A percentile compares a stretch with the other conserved stretches of the same genome.
phyloP scores from a whole-genome alignment of 371 early-diverging fungal genomes.

The Sporodiniella umbellata region DNA sequence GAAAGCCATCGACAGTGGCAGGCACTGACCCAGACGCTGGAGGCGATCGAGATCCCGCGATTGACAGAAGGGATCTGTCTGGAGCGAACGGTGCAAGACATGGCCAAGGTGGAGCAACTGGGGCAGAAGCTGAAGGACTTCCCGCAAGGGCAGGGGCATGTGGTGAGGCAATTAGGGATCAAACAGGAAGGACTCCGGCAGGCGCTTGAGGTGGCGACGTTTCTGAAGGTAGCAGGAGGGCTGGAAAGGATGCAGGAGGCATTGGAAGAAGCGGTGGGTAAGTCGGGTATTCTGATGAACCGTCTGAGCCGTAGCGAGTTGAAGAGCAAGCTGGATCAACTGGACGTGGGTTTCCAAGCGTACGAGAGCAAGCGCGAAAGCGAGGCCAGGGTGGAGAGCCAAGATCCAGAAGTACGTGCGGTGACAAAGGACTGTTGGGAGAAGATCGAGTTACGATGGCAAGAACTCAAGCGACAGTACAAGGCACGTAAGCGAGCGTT shows the following conservation, averaged over 20 bases:
- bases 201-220: slow-evolving; percentile 23
- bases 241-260: slow-evolving; percentile 34
- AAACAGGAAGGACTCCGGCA: slow-evolving; percentile 19
- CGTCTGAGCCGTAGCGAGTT: slow-evolving; percentile 41
- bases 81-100: no score
- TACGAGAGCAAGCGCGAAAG: slow-evolving; percentile 43
- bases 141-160: no score
- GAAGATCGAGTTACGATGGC: slow-evolving; percentile 21
- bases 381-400: slow-evolving; percentile 15
- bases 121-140: no score
- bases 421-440: slow-evolving; percentile 5
- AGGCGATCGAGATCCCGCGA: no score
- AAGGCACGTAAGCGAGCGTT: slow-evolving; percentile 32
- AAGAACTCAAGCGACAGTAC: slow-evolving; percentile 19
- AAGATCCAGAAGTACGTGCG: neutral
- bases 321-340: slow-evolving; percentile 47
- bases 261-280: slow-evolving; percentile 41
- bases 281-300: slow-evolving; percentile 23
- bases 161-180: slow-evolving; percentile 3
- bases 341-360: slow-evolving; percentile 52
- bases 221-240: slow-evolving; percentile 31
- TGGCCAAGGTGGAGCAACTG: no score
- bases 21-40: no score
- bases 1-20: no score
- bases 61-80: no score